phyloP scores from a whole-genome alignment of 2,329 filamentous ascomycete genomes.

The Fusarium bactridioides region DNA sequence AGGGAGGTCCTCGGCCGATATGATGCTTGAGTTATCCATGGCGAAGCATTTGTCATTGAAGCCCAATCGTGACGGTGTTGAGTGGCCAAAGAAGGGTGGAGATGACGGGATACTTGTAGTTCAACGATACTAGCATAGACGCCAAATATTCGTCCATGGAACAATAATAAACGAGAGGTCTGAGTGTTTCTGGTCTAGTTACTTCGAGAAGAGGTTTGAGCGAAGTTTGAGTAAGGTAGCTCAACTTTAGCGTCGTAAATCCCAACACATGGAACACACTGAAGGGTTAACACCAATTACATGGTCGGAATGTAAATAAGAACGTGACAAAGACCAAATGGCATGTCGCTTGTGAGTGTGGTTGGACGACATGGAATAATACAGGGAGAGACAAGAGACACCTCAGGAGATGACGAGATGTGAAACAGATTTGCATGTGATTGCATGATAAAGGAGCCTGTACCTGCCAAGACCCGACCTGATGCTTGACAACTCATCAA shows the following conservation, averaged over 20 bases:
- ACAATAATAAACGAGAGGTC: background rate
- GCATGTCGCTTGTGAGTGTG: slow-evolving; percentile 24
- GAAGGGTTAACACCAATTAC: slow-evolving; percentile 26
- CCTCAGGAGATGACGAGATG: slow-evolving; percentile 21
- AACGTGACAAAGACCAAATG: slow-evolving; percentile 31
- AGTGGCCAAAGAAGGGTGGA: background rate
- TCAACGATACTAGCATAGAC: background rate
- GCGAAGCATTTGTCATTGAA: slow-evolving; percentile 12
- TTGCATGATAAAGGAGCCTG: slow-evolving; percentile 4
- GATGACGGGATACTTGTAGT: background rate
- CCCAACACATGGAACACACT: background rate
- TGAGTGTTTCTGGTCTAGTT: background rate
- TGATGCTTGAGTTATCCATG: slow-evolving; percentile 33
- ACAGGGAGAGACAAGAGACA: slow-evolving; percentile 1
- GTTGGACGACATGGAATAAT: slow-evolving; percentile 10
- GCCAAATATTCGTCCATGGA: background rate
- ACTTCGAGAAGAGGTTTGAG: background rate
- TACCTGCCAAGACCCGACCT: slow-evolving; percentile 16
- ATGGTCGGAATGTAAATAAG: slow-evolving; percentile 31
- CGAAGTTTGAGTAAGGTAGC: slow-evolving; percentile 3
- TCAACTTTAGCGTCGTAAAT: background rate
- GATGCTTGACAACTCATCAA: background rate
- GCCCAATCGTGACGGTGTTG: background rate
- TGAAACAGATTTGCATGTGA: slow-evolving; percentile 41
- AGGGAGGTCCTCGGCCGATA: slow-evolving; percentile 24